A percentile compares a stretch with the other conserved stretches of the same genome.
Conservation (phyloP, 768 basidiomycete species). For the Hortiboletus campestris region DNA sequence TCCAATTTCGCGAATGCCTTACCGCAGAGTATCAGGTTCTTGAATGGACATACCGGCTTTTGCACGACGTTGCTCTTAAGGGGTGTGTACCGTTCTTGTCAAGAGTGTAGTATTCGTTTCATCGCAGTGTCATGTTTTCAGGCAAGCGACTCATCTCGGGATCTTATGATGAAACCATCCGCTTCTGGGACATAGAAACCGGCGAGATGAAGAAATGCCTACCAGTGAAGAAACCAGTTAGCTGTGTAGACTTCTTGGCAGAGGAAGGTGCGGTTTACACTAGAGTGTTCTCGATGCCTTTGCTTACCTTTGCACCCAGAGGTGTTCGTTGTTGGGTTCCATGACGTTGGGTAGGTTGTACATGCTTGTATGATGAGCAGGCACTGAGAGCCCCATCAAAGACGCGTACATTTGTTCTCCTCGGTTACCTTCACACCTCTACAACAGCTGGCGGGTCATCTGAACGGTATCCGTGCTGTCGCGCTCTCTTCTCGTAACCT, state of each 20-base stretch:
- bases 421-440: slow-evolving; percentile 81
- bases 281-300: neutral
- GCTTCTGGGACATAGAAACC: slow-evolving; percentile 84
- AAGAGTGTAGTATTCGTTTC: neutral
- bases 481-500: slow-evolving; percentile 82
- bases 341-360: slow-evolving; percentile 75
- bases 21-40: slow-evolving; percentile 74
- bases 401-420: slow-evolving; percentile 86
- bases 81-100: slow-evolving; percentile 28
- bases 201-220: slow-evolving; percentile 72
- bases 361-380: neutral
- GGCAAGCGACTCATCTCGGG: slow-evolving; percentile 85
- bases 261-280: slow-evolving; percentile 60
- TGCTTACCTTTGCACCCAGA: slow-evolving; percentile 41
- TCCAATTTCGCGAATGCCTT: slow-evolving; percentile 75
- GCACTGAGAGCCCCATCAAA: slow-evolving; percentile 26
- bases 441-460: slow-evolving; percentile 80
- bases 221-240: slow-evolving; percentile 85
- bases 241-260: slow-evolving; percentile 82
- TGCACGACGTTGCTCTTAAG: slow-evolving; percentile 78
- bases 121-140: slow-evolving; percentile 2
- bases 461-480: slow-evolving; percentile 88
- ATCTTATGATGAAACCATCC: slow-evolving; percentile 88
- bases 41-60: slow-evolving; percentile 84
- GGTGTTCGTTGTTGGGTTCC: slow-evolving; percentile 91